phyloP scores from a whole-genome alignment of 306 rosid genomes.

The Fragaria ananassa region DNA sequence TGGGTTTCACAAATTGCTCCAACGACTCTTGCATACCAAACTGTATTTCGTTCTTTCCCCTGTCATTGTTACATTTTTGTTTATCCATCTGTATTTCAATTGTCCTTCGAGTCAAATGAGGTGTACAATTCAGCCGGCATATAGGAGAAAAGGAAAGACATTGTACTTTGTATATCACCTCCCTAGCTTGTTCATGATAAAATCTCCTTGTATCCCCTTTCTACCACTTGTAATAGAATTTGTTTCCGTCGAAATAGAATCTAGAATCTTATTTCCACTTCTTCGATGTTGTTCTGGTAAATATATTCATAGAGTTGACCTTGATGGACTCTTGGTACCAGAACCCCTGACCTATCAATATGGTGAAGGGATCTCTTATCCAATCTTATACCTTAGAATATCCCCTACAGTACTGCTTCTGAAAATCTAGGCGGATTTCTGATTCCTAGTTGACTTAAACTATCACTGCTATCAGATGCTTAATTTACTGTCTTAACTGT shows the following conservation, averaged over 20 bases:
- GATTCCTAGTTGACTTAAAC: neutral
- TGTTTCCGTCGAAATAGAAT: neutral
- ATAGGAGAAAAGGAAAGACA: conserved; percentile 23
- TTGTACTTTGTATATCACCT: conserved; percentile 33
- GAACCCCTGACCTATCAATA: neutral
- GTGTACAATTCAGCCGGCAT: conserved; percentile 49
- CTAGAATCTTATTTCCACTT: neutral
- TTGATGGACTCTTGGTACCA: too few species aligned
- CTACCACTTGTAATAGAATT: neutral
- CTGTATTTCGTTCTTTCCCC: conserved; percentile 25
- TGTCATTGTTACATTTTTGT: conserved; percentile 29
- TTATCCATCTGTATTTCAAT: conserved; percentile 38
- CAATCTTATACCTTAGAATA: neutral
- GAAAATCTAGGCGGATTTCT: neutral
- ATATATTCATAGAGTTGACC: conserved; percentile 2
- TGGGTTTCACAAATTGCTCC: conserved; percentile 31
- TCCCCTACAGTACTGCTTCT: neutral
- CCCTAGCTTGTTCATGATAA: conserved; percentile 32
- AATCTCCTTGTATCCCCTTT: conserved; percentile 19
- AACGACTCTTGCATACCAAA: conserved; percentile 38
- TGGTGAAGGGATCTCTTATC: conserved; percentile 1
- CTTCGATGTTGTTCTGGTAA: neutral
- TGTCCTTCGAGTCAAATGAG: conserved; percentile 35
- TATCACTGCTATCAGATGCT: conserved; percentile 2
- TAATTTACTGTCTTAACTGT: neutral